These are phyloP conservation scores for Fraxinus baroniana DNA, from an alignment of 305 asterid species.

Conservation along the genomic window DNA sequence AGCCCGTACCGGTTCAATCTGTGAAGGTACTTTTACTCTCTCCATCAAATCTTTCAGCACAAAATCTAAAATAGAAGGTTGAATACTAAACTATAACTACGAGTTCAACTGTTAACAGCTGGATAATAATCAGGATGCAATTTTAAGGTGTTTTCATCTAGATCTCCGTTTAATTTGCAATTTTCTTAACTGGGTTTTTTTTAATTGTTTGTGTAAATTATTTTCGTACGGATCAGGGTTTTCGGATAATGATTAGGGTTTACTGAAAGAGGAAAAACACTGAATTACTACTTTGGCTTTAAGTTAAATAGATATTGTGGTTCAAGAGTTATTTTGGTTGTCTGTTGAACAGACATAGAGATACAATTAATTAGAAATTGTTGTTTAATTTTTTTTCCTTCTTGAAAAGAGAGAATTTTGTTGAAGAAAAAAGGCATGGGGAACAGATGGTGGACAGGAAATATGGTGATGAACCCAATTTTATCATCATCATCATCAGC, in stretches of 20 bases:
- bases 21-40: conserved; percentile 18
- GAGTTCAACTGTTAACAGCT: background rate
- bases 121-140: background rate
- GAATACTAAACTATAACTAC: background rate
- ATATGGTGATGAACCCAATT: conserved; percentile 45
- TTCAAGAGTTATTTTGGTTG: conserved; percentile 15
- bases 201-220: background rate
- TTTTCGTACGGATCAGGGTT: background rate
- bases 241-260: background rate
- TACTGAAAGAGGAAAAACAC: background rate
- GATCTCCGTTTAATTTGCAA: conserved; percentile 19
- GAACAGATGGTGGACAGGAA: conserved; percentile 62
- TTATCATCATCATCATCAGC: conserved; percentile 24
- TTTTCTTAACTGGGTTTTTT: background rate
- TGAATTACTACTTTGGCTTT: background rate
- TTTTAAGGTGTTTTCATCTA: background rate
- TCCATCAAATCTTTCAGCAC: conserved; percentile 18
- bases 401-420: conserved; percentile 22
- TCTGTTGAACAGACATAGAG: conserved; percentile 26
- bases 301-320: background rate
- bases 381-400: background rate
- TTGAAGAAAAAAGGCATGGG: conserved; percentile 39
- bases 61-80: background rate
- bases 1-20: conserved; percentile 27
- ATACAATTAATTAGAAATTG: background rate